Evolutionary conservation across 2,329 filamentous ascomycete species (phyloP), one percentile per base, ranked within the genome.

Genomic region (Trichophyton benhamiae): DNA sequence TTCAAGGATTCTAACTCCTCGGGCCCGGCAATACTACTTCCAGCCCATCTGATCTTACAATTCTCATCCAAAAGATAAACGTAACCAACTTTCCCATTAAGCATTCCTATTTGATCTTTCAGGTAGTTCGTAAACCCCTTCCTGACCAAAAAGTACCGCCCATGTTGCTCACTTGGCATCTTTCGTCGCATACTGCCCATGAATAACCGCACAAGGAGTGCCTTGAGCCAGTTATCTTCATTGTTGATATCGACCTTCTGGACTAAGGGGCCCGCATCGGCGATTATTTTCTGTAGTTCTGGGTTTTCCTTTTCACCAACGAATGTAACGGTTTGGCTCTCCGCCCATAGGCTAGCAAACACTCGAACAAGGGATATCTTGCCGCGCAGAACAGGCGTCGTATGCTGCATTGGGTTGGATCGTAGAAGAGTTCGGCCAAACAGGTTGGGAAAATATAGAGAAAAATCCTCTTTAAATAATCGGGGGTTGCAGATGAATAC

Each of bases 401-500:
- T 96, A 75, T 95, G 84, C 49, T 79, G 72, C 57, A 76, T 75
- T 62, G 77, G 77, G 69, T 76, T 76, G 58, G 76, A 76, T 66
- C 83, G 84, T 60, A 82, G 76, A 33, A 96, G 80, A 1, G 91
- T 96, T 67, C 83, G 79, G 53, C 94, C 94, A 72, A 82, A 83
- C 62, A 99, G 79, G 76, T 99, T 99, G 53, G 94, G 94, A 77
- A 99, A 96, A 79, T 88, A 97, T 65, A 96, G 82, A 3, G 92
- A 87, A 59, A 85, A 82, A 44, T 95, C 89, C 66, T 82, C 82
- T 69, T 86, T 87, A 80, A 97, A 97, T 57, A 92, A 81, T n/a
- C 87, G 81, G 3, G 88, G 84, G 42, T 92, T 92, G 20, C 90
- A 86, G 59, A 92, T 78, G 76, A 96, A 99, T 25, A 90, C 90